phyloP scores from a whole-genome alignment of 495 filamentous ascomycete species.

The Xylaria telfairii region DNA sequence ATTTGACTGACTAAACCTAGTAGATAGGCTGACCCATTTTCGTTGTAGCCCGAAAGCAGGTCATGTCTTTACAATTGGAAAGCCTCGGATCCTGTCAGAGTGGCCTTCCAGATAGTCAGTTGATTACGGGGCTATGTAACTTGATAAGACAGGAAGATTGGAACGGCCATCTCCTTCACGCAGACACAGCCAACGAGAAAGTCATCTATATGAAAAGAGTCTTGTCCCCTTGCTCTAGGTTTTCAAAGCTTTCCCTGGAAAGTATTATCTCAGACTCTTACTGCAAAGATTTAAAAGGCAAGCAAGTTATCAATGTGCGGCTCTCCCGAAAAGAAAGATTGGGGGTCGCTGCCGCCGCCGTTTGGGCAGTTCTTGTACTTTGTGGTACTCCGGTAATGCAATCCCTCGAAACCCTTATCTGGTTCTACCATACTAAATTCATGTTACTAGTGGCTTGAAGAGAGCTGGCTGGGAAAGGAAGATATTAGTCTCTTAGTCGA shows the following conservation, averaged over 20 bases:
- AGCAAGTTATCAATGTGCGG: not conserved
- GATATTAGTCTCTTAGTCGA: not conserved
- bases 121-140: not conserved
- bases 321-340: constrained; percentile 2
- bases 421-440: not conserved
- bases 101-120: not conserved
- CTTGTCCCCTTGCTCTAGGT: not conserved
- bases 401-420: not conserved
- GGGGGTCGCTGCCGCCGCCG: not conserved
- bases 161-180: not conserved
- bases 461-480: not conserved
- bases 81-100: not conserved
- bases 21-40: not conserved
- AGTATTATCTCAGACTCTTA: not conserved
- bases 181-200: not conserved
- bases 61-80: not conserved
- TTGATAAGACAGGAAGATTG: not conserved
- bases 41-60: not conserved
- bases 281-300: not conserved
- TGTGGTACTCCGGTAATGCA: not conserved
- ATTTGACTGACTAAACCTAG: not conserved
- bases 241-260: not conserved
- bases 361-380: not conserved
- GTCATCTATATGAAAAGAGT: not conserved
- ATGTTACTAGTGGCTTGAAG: not conserved